Evolutionary conservation across 768 basidiomycete genomes (phyloP).

Genomic region (Amanita rimosa): DNA sequence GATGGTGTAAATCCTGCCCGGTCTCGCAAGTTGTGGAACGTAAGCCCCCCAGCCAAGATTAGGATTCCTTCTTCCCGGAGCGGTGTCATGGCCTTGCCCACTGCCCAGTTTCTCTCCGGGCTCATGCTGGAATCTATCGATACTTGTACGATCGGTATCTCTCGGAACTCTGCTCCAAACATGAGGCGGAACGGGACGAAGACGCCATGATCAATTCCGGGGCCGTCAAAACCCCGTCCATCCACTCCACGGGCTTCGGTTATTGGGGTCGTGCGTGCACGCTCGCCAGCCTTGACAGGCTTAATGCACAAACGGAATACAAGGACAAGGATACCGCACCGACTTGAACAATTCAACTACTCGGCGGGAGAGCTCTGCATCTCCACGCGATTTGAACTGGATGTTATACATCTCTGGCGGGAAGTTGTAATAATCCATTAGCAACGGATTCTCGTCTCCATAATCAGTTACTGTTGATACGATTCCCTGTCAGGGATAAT

Average conservation of each 20-base stretch:
- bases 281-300: slow-evolving; percentile 30
- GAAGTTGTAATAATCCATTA: slow-evolving; percentile 72
- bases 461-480: slow-evolving; percentile 50
- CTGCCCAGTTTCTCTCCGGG: slow-evolving; percentile 50
- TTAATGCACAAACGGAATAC: not conserved
- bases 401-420: slow-evolving; percentile 43
- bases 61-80: slow-evolving; percentile 58
- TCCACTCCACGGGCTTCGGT: slow-evolving; percentile 51
- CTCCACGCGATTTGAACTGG: slow-evolving; percentile 60
- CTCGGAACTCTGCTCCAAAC: slow-evolving; percentile 56
- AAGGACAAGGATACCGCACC: slow-evolving; percentile 16
- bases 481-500: not conserved
- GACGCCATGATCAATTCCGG: slow-evolving; percentile 71
- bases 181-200: slow-evolving; percentile 72
- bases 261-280: slow-evolving; percentile 35
- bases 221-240: slow-evolving; percentile 51
- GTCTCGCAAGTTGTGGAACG: slow-evolving; percentile 57
- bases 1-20: slow-evolving; percentile 35
- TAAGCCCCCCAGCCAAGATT: slow-evolving; percentile 61
- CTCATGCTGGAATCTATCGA: slow-evolving; percentile 51
- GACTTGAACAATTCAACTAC: slow-evolving; percentile 51
- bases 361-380: slow-evolving; percentile 40
- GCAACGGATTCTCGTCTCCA: slow-evolving; percentile 60
- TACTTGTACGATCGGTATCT: slow-evolving; percentile 61
- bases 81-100: slow-evolving; percentile 49